Percentiles rank a stretch among this genome's conserved stretches.
Evolutionary conservation across 2,329 filamentous ascomycete species (phyloP).

Genomic region (Xylariaceae sp.): DNA sequence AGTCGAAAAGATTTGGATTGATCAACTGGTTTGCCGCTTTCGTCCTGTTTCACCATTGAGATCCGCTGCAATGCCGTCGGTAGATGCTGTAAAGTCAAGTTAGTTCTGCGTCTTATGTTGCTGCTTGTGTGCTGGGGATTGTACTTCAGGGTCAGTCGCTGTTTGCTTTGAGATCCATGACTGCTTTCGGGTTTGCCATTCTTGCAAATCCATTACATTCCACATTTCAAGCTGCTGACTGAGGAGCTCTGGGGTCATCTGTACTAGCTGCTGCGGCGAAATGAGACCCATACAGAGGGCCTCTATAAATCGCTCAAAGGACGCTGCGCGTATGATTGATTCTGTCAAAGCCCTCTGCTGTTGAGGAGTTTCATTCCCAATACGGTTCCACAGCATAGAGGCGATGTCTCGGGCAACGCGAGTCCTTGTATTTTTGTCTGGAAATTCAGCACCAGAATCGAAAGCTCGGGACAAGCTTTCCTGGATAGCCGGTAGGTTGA

Average conservation of each 20-base stretch:
- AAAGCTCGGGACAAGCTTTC: constrained; percentile 22
- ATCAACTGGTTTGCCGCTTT: neutral
- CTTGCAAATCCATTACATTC: constrained; percentile 8
- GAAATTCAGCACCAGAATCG: neutral
- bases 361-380: constrained; percentile 4
- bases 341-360: constrained; percentile 9
- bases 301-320: constrained; percentile 23
- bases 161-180: constrained; percentile 5
- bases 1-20: constrained; percentile 25
- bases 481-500: constrained; percentile 16
- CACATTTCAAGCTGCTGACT: constrained; percentile 2
- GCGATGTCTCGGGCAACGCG: constrained; percentile 13
- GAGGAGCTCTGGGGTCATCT: constrained; percentile 17
- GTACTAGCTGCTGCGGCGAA: constrained; percentile 16
- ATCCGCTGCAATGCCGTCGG: constrained; percentile 19
- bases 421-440: constrained; percentile 7
- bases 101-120: constrained; percentile 14
- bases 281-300: constrained; percentile 20
- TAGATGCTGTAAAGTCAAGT: constrained; percentile 22
- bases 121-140: constrained; percentile 6
- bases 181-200: constrained; percentile 18
- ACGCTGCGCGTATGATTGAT: constrained; percentile 22
- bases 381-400: constrained; percentile 14
- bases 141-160: constrained; percentile 24
- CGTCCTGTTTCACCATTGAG: constrained; percentile 7